These are phyloP conservation scores for Solanum verrucosum DNA, from an alignment of 257 asterid genomes.

Conservation along the genomic window DNA sequence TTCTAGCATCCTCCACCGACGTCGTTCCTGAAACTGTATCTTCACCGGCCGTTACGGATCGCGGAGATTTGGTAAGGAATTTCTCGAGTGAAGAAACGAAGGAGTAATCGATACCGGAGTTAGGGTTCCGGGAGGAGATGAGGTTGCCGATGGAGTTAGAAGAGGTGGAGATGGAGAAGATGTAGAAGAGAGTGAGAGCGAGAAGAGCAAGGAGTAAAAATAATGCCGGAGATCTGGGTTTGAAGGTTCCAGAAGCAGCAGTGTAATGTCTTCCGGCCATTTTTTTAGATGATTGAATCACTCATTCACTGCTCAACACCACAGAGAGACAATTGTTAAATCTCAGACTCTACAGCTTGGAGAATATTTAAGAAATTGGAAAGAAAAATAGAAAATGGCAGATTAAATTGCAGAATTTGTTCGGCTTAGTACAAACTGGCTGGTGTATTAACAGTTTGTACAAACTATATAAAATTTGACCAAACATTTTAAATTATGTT, in stretches of 20 bases:
- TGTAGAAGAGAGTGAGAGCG: conserved; percentile 40
- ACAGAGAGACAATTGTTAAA: not conserved
- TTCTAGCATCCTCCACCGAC: conserved; percentile 26
- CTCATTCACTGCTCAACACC: not conserved
- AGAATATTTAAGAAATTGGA: not conserved
- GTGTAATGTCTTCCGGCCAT: conserved; percentile 66
- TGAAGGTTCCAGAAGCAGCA: conserved; percentile 17
- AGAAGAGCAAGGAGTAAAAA: conserved; percentile 27
- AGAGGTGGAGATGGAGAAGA: conserved; percentile 37
- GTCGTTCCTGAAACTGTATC: conserved; percentile 31
- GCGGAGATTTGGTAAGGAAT: conserved; percentile 37
- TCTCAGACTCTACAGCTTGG: not conserved
- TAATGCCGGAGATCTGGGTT: conserved; percentile 36
- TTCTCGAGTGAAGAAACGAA: conserved; percentile 74
- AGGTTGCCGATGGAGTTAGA: conserved; percentile 7
- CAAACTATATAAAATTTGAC: not conserved
- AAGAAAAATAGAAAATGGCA: too few relatives aligned
- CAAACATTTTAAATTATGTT: not conserved
- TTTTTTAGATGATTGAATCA: not conserved
- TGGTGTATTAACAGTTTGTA: not conserved
- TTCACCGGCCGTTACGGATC: conserved; percentile 12
- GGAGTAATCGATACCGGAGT: conserved; percentile 48
- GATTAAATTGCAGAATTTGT: not conserved
- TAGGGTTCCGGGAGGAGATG: conserved; percentile 28
- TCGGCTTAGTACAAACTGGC: not conserved